phyloP scores from a whole-genome alignment of 805 yeast genomes.

The Pichia nakasei region DNA sequence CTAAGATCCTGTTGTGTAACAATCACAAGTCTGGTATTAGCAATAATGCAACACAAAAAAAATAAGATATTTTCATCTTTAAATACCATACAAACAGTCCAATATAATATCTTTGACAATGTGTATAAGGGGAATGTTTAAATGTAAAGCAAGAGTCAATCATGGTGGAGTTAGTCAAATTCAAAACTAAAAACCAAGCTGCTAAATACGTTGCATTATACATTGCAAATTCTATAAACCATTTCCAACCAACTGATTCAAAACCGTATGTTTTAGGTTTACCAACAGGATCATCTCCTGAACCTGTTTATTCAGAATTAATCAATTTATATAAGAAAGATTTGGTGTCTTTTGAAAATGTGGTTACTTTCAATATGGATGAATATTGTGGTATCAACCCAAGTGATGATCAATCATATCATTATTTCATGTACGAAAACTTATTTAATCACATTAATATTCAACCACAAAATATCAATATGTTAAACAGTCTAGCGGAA shows the following conservation, averaged over 20 bases:
- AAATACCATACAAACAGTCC: no score
- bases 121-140: no score
- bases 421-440: constrained; percentile 48
- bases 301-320: constrained; percentile 40
- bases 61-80: no score
- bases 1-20: no score
- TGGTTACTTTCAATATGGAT: constrained; percentile 55
- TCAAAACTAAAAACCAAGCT: constrained; percentile 28
- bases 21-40: no score
- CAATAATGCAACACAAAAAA: no score
- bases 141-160: neutral
- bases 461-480: constrained; percentile 42
- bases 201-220: constrained; percentile 37
- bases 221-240: constrained; percentile 35
- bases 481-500: constrained; percentile 42
- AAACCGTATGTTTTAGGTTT: constrained; percentile 48
- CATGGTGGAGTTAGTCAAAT: constrained; percentile 2
- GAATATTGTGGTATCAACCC: constrained; percentile 46
- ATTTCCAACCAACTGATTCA: constrained; percentile 34
- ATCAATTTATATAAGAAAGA: constrained; percentile 36
- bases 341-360: constrained; percentile 38
- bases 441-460: constrained; percentile 49
- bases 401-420: constrained; percentile 42
- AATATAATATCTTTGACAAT: no score
- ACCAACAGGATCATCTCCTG: constrained; percentile 58